phyloP scores from a whole-genome alignment of 1,284 basidiomycete species.

The Microbotryomycetes sp. region DNA sequence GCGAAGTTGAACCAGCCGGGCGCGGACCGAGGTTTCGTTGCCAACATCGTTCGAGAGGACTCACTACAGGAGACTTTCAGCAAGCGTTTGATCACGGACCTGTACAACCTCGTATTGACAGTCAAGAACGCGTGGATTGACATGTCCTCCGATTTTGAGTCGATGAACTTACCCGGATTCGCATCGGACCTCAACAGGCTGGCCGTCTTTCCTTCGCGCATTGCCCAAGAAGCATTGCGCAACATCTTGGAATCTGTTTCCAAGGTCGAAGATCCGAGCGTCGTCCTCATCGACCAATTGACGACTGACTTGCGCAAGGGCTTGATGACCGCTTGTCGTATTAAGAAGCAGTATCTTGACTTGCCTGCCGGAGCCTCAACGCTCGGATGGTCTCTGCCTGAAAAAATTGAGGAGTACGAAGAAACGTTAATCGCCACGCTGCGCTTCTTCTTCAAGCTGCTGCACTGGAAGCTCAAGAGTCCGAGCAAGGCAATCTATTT shows the following conservation, averaged over 20 bases:
- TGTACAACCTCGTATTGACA: conserved; percentile 75
- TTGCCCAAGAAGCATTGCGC: conserved; percentile 84
- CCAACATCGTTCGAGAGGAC: conserved; percentile 91
- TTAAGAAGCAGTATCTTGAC: conserved; percentile 88
- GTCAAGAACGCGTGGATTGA: conserved; percentile 83
- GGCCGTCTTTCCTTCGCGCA: conserved; percentile 88
- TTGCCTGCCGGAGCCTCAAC: conserved; percentile 77
- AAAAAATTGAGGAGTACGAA: conserved; percentile 64
- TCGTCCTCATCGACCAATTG: conserved; percentile 91
- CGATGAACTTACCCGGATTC: conserved; percentile 87
- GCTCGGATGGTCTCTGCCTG: conserved; percentile 79
- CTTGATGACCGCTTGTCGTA: conserved; percentile 84
- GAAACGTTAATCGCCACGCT: conserved; percentile 79
- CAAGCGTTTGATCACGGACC: conserved; percentile 79
- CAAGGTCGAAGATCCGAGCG: conserved; percentile 79
- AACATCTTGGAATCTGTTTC: conserved; percentile 84
- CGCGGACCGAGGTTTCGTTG: conserved; percentile 58
- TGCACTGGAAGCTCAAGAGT: conserved; percentile 92
- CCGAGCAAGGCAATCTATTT: conserved; percentile 88
- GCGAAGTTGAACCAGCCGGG: conserved; percentile 1
- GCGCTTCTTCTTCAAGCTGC: conserved; percentile 83
- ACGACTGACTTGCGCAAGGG: conserved; percentile 87
- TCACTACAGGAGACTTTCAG: conserved; percentile 89
- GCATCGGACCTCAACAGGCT: conserved; percentile 86
- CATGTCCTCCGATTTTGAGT: conserved; percentile 61